These are phyloP conservation scores for Termitomyces sp. DNA, from an alignment of 768 basidiomycete genomes.

Conservation along the genomic window DNA sequence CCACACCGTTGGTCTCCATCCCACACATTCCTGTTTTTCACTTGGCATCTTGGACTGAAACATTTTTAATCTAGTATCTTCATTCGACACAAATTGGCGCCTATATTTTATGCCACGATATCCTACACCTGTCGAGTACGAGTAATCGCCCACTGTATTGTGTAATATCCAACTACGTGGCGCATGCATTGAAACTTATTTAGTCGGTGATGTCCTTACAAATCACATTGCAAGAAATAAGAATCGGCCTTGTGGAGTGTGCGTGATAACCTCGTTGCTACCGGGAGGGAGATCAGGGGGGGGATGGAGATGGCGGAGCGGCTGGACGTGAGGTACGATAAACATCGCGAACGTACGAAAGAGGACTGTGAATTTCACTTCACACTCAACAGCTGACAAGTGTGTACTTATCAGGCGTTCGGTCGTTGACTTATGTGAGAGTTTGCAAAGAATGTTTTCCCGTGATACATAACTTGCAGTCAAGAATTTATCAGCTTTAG, in stretches of 20 bases:
- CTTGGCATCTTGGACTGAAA: neutral
- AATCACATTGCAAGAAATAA: neutral
- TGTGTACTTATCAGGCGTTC: neutral
- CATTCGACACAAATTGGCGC: slow-evolving; percentile 8
- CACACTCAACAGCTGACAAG: slow-evolving; percentile 2
- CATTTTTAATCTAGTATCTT: neutral
- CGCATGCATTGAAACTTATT: slow-evolving; percentile 1
- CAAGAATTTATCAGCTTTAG: neutral
- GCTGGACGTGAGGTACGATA: slow-evolving; percentile 2
- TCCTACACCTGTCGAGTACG: slow-evolving; percentile 9
- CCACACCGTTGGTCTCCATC: neutral
- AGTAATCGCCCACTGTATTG: neutral
- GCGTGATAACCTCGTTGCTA: slow-evolving; percentile 8
- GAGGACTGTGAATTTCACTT: neutral
- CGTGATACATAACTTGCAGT: neutral
- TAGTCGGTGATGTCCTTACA: neutral
- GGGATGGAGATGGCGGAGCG: neutral
- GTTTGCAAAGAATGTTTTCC: neutral
- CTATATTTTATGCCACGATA: slow-evolving; percentile 15
- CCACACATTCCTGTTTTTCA: neutral
- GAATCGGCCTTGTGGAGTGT: neutral
- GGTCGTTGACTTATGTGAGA: neutral
- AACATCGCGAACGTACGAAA: slow-evolving; percentile 2
- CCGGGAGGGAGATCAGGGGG: slow-evolving; percentile 5
- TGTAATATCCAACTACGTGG: slow-evolving; percentile 7